A percentile compares a stretch with the other conserved stretches of the same genome.
phyloP scores from a whole-genome alignment of 1,139 yeast genomes.

The Ogataea hybrid region DNA sequence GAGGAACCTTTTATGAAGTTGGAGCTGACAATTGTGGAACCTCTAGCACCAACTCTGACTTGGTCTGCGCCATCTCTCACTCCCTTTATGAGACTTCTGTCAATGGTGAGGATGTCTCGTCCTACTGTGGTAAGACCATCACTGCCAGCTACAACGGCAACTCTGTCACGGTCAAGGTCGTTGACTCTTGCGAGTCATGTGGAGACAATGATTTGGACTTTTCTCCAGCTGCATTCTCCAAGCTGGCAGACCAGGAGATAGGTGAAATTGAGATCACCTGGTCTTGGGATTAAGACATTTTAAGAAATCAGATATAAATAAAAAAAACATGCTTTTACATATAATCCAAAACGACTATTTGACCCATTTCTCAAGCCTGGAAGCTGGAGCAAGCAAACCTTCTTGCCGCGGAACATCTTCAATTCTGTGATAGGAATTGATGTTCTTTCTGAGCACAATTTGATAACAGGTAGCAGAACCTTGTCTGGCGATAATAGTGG shows the following conservation, averaged over 20 bases:
- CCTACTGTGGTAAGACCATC: slow-evolving; percentile 50
- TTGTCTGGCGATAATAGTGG: slow-evolving; percentile 85
- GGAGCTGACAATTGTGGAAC: slow-evolving; percentile 36
- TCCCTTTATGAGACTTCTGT: slow-evolving; percentile 30
- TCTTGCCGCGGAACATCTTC: slow-evolving; percentile 77
- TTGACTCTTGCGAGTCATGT: slow-evolving; percentile 56
- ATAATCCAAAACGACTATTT: slow-evolving; percentile 23
- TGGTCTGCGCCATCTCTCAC: slow-evolving; percentile 34
- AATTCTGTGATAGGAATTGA: slow-evolving; percentile 80
- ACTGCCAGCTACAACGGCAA: slow-evolving; percentile 42
- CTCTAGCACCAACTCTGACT: slow-evolving; percentile 29
- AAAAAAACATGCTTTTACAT: not conserved
- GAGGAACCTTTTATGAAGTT: slow-evolving; percentile 36
- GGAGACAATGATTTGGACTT: slow-evolving; percentile 46
- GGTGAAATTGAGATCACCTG: slow-evolving; percentile 50
- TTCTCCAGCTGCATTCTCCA: slow-evolving; percentile 50
- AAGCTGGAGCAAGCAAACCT: slow-evolving; percentile 68
- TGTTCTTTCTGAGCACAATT: slow-evolving; percentile 84
- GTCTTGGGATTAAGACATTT: slow-evolving; percentile 35
- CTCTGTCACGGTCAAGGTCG: slow-evolving; percentile 49
- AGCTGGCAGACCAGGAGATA: slow-evolving; percentile 42
- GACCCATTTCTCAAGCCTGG: slow-evolving; percentile 51
- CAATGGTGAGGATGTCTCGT: slow-evolving; percentile 29
- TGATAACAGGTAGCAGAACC: slow-evolving; percentile 94
- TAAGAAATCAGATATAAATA: no score